Conservation (phyloP, 1,139 yeast genomes). For the Lodderomyces parapsilosis region DNA sequence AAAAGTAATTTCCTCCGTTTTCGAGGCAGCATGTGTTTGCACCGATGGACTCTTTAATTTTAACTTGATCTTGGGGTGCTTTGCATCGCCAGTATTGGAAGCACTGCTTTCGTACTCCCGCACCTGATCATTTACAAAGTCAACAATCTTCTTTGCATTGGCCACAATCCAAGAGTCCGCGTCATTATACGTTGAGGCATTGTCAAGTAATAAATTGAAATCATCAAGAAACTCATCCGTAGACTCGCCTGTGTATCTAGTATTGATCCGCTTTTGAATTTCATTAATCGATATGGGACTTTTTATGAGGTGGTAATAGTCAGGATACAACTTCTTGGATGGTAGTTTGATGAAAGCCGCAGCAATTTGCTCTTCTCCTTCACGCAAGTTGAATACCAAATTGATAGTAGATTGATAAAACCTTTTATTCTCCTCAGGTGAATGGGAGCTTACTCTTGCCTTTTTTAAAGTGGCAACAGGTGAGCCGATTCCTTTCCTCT, state of each 20-base stretch:
- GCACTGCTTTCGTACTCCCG: conserved; percentile 23
- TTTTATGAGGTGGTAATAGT: conserved; percentile 66
- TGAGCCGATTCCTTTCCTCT: conserved; percentile 24
- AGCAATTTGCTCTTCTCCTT: conserved; percentile 35
- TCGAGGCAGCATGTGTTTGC: background rate
- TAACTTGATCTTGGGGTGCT: conserved; percentile 14
- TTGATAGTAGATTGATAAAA: conserved; percentile 29
- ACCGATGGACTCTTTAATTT: conserved; percentile 12
- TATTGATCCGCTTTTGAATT: conserved; percentile 48
- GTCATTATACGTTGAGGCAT: conserved; percentile 63
- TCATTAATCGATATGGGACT: conserved; percentile 71
- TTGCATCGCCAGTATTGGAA: conserved; percentile 3
- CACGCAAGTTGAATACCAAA: conserved; percentile 27
- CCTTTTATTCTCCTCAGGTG: conserved; percentile 23
- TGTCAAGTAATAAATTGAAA: conserved; percentile 54
- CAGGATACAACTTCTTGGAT: conserved; percentile 73
- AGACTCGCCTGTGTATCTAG: conserved; percentile 28
- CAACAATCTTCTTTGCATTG: conserved; percentile 46
- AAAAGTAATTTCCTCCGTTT: conserved; percentile 15
- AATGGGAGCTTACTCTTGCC: conserved; percentile 14
- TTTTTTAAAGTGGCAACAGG: conserved; percentile 12
- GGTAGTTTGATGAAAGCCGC: conserved; percentile 70
- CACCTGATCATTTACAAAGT: conserved; percentile 44
- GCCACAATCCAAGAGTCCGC: conserved; percentile 60
- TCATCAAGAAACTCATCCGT: conserved; percentile 50